Conservation (phyloP, 2,329 filamentous ascomycete species). For the Pseudonectria foliicola region DNA sequence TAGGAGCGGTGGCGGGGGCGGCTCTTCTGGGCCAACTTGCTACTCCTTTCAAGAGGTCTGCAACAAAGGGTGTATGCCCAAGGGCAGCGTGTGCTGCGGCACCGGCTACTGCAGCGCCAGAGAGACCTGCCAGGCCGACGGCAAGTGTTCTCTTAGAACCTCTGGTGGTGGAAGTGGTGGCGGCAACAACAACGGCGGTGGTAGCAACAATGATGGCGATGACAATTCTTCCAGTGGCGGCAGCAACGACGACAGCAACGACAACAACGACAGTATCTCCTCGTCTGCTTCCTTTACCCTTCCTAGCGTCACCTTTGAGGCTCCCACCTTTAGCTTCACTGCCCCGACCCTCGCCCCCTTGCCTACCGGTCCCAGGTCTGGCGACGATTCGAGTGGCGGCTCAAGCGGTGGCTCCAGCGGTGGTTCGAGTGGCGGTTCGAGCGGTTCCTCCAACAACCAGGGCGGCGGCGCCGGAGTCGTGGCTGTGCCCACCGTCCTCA, state of each 20-base stretch:
- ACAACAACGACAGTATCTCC: not conserved
- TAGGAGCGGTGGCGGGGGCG: no score
- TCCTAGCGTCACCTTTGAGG: not conserved
- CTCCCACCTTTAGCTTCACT: no score
- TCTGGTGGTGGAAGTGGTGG: slow-evolving; percentile 3
- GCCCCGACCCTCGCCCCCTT: no score
- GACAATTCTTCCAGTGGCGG: no score
- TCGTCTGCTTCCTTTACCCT: not conserved
- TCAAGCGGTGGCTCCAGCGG: not conserved
- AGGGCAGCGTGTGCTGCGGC: slow-evolving; percentile 19
- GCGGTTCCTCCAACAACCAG: not conserved
- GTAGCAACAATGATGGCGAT: no score
- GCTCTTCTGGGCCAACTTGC: no score
- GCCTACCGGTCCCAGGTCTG: slow-evolving; percentile 10
- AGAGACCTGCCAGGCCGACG: slow-evolving; percentile 13
- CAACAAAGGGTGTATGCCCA: slow-evolving; percentile 21
- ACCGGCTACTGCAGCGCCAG: slow-evolving; percentile 25
- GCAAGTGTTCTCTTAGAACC: slow-evolving; percentile 15
- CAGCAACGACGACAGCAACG: not conserved
- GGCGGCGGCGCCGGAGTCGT: slow-evolving; percentile 9
- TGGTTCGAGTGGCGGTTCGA: slow-evolving; percentile 1
- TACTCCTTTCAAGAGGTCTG: slow-evolving; percentile 14
- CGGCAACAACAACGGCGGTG: not conserved
- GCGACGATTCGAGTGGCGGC: slow-evolving; percentile 6
- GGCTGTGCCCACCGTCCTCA: slow-evolving; percentile 14